Evolutionary conservation across 75 land plant genomes (phyloP).

Genomic region (Ceratopteris richardii): DNA sequence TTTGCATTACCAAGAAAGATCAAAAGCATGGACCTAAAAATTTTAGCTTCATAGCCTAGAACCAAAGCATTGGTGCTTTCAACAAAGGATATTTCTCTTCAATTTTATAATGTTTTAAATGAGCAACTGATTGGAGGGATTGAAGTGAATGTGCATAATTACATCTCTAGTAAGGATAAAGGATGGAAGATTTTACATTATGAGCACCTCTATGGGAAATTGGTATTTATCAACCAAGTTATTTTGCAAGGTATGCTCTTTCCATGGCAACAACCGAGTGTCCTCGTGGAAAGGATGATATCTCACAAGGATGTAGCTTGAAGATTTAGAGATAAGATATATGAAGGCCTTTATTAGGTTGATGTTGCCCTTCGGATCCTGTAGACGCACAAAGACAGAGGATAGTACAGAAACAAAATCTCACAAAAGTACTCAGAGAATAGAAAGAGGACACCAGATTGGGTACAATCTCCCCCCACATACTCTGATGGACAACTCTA

Average conservation of each 20-base stretch:
- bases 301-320: constrained; percentile 17
- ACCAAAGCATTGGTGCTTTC: constrained; percentile 55
- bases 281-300: constrained; percentile 10
- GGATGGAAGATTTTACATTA: too few species aligned
- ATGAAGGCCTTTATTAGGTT: too few species aligned
- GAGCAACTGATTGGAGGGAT: constrained; percentile 45
- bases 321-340: constrained; percentile 23
- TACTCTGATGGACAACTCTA: too few species aligned
- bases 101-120: constrained; percentile 64
- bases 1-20: constrained; percentile 23
- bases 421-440: too few species aligned
- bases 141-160: background rate
- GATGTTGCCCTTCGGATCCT: too few species aligned
- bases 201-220: too few species aligned
- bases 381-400: too few species aligned
- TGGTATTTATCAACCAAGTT: constrained; percentile 25
- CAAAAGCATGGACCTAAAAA: constrained; percentile 6
- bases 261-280: constrained; percentile 28
- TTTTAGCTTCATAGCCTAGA: constrained; percentile 31
- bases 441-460: too few species aligned
- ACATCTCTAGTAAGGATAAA: too few species aligned
- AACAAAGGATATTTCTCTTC: constrained; percentile 60
- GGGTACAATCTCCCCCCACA: too few species aligned
- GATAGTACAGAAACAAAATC: too few species aligned
- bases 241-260: constrained; percentile 21